Evolutionary conservation across 2,329 filamentous ascomycete species (phyloP).

Genomic region (Fusarium multiceps): DNA sequence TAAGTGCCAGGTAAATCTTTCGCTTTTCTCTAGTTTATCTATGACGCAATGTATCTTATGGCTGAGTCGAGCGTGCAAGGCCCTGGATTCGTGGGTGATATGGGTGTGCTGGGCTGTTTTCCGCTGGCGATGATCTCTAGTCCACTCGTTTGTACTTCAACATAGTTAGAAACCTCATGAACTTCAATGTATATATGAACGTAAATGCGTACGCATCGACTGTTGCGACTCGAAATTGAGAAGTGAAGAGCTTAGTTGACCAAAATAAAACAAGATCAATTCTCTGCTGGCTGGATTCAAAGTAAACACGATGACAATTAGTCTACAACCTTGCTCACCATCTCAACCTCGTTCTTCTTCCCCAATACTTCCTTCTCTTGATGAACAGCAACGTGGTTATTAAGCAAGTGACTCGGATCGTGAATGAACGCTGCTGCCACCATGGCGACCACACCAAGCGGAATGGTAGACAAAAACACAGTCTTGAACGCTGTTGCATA

Average conservation of each 20-base stretch:
- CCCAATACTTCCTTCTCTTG: slow-evolving; percentile 14
- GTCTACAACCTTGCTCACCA: slow-evolving; percentile 1
- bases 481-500: slow-evolving; percentile 6
- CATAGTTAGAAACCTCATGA: background rate
- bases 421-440: slow-evolving; percentile 5
- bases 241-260: background rate
- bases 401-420: slow-evolving; percentile 15
- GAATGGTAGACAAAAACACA: slow-evolving; percentile 17
- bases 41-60: background rate
- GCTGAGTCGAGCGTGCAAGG: background rate
- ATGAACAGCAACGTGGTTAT: slow-evolving; percentile 19
- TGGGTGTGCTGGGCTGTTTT: background rate
- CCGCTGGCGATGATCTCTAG: background rate
- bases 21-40: background rate
- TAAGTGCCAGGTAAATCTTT: background rate
- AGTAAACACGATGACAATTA: background rate
- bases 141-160: background rate
- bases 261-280: background rate
- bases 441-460: background rate
- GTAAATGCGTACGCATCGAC: accelerated
- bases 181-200: background rate
- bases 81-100: background rate
- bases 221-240: background rate
- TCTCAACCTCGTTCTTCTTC: slow-evolving; percentile 13
- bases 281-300: too few relatives aligned